phyloP scores from a whole-genome alignment of 2,329 filamentous ascomycete genomes.

The Colletotrichum cuscutae region DNA sequence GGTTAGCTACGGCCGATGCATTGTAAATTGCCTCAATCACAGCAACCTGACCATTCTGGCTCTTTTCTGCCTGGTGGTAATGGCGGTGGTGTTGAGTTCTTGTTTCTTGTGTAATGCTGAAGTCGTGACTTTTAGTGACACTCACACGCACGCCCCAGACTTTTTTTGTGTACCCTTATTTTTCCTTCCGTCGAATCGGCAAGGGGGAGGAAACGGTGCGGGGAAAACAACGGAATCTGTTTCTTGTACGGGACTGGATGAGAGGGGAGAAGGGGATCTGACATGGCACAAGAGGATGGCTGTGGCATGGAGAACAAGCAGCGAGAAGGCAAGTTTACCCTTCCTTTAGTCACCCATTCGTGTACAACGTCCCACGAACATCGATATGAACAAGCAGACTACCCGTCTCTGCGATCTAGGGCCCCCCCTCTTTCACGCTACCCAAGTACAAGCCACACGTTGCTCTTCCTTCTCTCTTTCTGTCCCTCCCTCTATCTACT shows the following conservation, averaged over 20 bases:
- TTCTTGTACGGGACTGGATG: not conserved
- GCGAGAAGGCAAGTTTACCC: not conserved
- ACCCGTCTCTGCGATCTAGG: slow-evolving; percentile 33
- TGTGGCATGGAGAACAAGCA: not conserved
- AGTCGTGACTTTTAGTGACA: not conserved
- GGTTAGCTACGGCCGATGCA: not conserved
- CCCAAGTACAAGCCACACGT: no score
- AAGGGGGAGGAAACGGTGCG: not conserved
- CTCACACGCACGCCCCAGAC: not conserved
- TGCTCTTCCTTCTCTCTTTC: no score
- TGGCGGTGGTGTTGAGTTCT: no score
- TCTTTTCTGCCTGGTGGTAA: not conserved
- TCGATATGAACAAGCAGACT: slow-evolving; percentile 34
- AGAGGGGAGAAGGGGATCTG: not conserved
- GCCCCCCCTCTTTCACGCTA: not conserved
- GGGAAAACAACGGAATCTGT: not conserved
- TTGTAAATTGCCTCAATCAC: not conserved
- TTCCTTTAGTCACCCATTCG: not conserved
- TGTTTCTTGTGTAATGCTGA: not conserved
- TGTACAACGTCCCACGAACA: slow-evolving; percentile 26
- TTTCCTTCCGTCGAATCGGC: not conserved
- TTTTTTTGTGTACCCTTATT: not conserved
- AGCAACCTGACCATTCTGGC: no score
- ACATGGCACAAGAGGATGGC: not conserved
- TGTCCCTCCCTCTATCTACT: not conserved